A percentile compares a stretch with the other conserved stretches of the same genome.
Conservation (phyloP, 2,329 filamentous ascomycete species). For the Colletotrichum lupini region DNA sequence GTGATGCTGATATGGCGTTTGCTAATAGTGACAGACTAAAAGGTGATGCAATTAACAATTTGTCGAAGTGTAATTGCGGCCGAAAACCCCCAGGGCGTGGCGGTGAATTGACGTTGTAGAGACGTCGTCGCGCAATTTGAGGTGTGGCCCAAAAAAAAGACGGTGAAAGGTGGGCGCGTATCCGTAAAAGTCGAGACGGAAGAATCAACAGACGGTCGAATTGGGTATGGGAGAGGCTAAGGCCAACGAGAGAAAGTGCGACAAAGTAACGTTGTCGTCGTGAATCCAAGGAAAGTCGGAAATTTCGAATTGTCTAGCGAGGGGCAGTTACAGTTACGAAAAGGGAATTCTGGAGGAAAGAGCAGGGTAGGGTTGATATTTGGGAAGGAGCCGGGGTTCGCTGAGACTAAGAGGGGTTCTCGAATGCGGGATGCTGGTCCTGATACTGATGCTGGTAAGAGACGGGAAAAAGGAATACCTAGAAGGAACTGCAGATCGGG, state of each 20-base stretch:
- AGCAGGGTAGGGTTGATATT: not conserved
- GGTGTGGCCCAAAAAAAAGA: not conserved
- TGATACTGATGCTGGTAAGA: not conserved
- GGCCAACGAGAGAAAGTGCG: slow-evolving; percentile 1
- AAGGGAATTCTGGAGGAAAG: slow-evolving; percentile 4
- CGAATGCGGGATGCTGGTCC: slow-evolving; percentile 13
- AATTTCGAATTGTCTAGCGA: slow-evolving; percentile 1
- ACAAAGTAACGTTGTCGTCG: slow-evolving; percentile 21
- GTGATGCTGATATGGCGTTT: slow-evolving; percentile 13
- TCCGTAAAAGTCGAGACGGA: not conserved
- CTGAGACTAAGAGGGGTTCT: slow-evolving; percentile 19
- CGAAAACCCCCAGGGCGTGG: not conserved
- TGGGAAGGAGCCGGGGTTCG: slow-evolving; percentile 1
- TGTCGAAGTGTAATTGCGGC: slow-evolving; percentile 1
- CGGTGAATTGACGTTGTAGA: slow-evolving; percentile 9
- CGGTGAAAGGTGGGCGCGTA: not conserved
- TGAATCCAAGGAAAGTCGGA: slow-evolving; percentile 1
- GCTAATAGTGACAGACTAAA: not conserved
- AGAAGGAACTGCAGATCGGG: slow-evolving; percentile 14
- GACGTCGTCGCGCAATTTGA: not conserved
- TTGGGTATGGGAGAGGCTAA: not conserved
- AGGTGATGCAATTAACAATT: not conserved
- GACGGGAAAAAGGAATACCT: not conserved
- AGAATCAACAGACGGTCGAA: slow-evolving; percentile 21
- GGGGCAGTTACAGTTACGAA: slow-evolving; percentile 3